phyloP scores from a whole-genome alignment of 2,329 filamentous ascomycete species.

The Colletotrichum sp. region DNA sequence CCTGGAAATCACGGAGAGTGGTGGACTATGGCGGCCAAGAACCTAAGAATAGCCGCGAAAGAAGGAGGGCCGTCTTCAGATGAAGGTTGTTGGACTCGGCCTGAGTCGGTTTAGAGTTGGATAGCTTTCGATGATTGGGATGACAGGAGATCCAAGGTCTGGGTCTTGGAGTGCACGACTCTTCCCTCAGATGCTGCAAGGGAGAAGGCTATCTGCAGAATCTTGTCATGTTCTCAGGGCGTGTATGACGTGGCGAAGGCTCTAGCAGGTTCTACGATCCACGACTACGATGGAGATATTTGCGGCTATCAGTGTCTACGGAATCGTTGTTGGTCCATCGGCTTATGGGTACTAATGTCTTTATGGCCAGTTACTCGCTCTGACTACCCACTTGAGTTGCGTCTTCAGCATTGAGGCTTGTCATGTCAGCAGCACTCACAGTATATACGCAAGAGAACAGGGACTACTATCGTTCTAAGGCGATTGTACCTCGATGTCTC shows the following conservation, averaged over 20 bases:
- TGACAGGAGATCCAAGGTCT: not conserved
- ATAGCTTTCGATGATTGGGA: not conserved
- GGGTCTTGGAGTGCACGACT: not conserved
- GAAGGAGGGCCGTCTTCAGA: not conserved
- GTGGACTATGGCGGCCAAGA: not conserved
- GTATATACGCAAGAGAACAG: not conserved
- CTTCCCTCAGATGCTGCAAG: not conserved
- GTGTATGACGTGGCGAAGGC: not conserved
- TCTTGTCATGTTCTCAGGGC: not conserved
- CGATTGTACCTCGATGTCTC: not conserved
- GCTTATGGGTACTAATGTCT: too few relatives aligned
- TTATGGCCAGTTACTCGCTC: too few relatives aligned
- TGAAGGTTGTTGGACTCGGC: not conserved
- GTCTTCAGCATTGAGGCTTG: not conserved
- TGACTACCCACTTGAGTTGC: too few relatives aligned
- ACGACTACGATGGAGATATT: not conserved
- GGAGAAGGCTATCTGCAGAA: not conserved
- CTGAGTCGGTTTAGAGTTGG: not conserved
- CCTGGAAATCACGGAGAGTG: not conserved
- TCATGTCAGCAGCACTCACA: not conserved
- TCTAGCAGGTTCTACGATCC: not conserved
- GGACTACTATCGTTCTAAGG: fast-evolving
- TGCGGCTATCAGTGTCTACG: not conserved
- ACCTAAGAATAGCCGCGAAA: not conserved
- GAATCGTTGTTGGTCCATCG: not conserved